These are phyloP conservation scores for Blechomonas ayalai DNA, from an alignment of 208 protist genomes.

Conservation along the genomic window DNA sequence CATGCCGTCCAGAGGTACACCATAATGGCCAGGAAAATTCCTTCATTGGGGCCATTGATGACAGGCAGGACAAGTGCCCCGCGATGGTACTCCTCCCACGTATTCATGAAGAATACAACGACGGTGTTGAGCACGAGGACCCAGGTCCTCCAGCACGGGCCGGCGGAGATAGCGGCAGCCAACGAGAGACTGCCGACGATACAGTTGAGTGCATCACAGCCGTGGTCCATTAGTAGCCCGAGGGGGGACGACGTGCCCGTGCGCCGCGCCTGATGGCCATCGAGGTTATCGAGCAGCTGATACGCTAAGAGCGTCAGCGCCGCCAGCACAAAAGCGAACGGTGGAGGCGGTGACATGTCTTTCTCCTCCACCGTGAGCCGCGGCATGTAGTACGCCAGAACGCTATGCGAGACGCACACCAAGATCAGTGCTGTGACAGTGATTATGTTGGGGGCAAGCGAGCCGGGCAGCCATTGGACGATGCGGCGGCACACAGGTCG, in stretches of 20 bases:
- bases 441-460: constrained; percentile 82
- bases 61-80: constrained; percentile 76
- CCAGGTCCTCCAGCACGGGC: constrained; percentile 70
- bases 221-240: constrained; percentile 94
- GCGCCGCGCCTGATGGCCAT: constrained; percentile 91
- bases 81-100: constrained; percentile 88
- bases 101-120: constrained; percentile 71
- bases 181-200: constrained; percentile 49
- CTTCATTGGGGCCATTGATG: constrained; percentile 90
- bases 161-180: constrained; percentile 27
- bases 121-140: constrained; percentile 39
- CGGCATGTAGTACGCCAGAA: constrained; percentile 67
- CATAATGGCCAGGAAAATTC: constrained; percentile 50
- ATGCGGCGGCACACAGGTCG: constrained; percentile 30
- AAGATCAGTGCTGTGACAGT: constrained; percentile 70
- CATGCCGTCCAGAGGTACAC: constrained; percentile 64
- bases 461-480: constrained; percentile 53
- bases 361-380: constrained; percentile 33
- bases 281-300: constrained; percentile 90
- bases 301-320: constrained; percentile 61
- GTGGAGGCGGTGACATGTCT: constrained; percentile 26
- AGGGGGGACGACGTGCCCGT: constrained; percentile 88
- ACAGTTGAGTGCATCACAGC: constrained; percentile 84
- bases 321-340: constrained; percentile 62
- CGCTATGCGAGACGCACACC: constrained; percentile 45